Evolutionary conservation across 768 basidiomycete species (phyloP).

Genomic region (Paxillus ammoniavirescens): DNA sequence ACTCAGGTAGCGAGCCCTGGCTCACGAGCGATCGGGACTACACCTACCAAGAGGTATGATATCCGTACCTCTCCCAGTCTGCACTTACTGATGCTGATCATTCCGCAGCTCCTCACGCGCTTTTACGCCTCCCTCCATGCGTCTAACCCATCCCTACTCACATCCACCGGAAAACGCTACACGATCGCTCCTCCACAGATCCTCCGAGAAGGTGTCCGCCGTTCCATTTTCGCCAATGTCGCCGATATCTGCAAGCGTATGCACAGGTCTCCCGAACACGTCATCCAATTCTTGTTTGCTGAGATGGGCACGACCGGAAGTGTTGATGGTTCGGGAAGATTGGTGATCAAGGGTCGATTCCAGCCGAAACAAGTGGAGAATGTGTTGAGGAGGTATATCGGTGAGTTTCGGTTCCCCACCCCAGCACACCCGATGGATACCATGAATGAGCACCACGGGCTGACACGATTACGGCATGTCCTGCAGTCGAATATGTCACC

Average conservation of each 20-base stretch:
- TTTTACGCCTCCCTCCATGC: conserved; percentile 91
- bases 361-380: conserved; percentile 99
- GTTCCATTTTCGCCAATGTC: conserved; percentile 95
- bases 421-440: not conserved
- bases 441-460: not conserved
- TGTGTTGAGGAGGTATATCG: conserved; percentile 93
- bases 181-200: conserved; percentile 96
- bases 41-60: conserved; percentile 84
- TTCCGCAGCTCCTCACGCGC: conserved; percentile 71
- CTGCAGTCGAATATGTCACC: conserved; percentile 92
- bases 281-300: conserved; percentile 94
- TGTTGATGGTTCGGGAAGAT: conserved; percentile 85
- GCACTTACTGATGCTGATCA: not conserved
- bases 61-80: not conserved
- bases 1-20: conserved; percentile 85
- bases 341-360: conserved; percentile 98
- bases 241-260: conserved; percentile 98
- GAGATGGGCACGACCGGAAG: conserved; percentile 98
- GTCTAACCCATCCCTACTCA: conserved; percentile 88
- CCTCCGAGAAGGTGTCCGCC: conserved; percentile 94
- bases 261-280: conserved; percentile 97
- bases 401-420: conserved; percentile 43
- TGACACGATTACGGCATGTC: not conserved
- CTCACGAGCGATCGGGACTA: conserved; percentile 92
- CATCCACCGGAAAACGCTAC: conserved; percentile 87